phyloP scores from a whole-genome alignment of 1,284 basidiomycete genomes.

The Pseudozyma hubeiensis region DNA sequence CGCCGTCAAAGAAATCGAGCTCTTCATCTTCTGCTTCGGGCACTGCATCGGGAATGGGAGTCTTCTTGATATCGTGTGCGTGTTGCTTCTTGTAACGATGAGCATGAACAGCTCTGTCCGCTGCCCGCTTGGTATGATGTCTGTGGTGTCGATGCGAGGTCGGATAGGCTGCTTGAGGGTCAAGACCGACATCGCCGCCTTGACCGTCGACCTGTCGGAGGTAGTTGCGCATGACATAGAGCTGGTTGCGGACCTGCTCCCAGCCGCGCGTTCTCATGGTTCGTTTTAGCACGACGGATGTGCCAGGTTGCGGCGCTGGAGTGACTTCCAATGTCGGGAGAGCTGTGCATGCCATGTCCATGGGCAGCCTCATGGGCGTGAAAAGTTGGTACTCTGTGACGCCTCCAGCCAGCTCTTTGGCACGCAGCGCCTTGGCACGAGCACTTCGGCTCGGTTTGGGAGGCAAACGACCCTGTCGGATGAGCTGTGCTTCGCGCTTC shows the following conservation, averaged over 20 bases:
- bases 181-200: conserved; percentile 60
- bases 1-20: conserved; percentile 50
- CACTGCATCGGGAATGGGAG: conserved; percentile 12
- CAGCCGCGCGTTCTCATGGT: conserved; percentile 48
- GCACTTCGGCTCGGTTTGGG: conserved; percentile 63
- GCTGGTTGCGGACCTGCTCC: conserved; percentile 49
- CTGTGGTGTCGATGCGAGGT: conserved; percentile 23
- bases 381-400: conserved; percentile 66
- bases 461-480: conserved; percentile 44
- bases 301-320: conserved; percentile 20
- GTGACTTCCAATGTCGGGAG: conserved; percentile 37
- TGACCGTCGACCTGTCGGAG: conserved; percentile 58
- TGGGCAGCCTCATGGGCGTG: conserved; percentile 57
- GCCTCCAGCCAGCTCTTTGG: conserved; percentile 63
- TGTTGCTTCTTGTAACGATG: conserved; percentile 18
- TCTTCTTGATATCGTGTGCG: conserved; percentile 10
- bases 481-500: conserved; percentile 47
- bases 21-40: conserved; percentile 25
- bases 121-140: conserved; percentile 19
- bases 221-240: conserved; percentile 60
- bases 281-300: conserved; percentile 28
- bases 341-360: conserved; percentile 34
- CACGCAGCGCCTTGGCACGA: conserved; percentile 60
- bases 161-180: conserved; percentile 26
- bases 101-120: conserved; percentile 7